Base-by-base conservation (phyloP, 352 stramenopile genomes). In the Globisporangium abappressorium region DNA sequence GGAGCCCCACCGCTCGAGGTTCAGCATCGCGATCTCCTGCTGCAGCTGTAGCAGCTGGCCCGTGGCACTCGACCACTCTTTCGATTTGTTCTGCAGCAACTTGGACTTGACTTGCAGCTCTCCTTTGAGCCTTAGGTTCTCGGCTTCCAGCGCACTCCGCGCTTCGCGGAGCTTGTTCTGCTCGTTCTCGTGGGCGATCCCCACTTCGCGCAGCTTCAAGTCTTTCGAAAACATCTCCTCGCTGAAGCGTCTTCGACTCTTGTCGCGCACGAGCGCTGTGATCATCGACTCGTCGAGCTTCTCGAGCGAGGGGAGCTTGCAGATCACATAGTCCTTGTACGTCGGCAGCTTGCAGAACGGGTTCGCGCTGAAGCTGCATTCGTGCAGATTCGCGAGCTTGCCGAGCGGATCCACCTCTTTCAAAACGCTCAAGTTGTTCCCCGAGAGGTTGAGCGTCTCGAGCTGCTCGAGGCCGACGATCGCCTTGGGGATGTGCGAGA, bases 61-160 rank as follows among this genome's bases (percentile, higher is more conserved):
- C 0, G 84, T 95, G 7, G 87, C 87, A 38, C 69, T 89, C 0
- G 87, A 93, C 87, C 85, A 95, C 11, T 85, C 87, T 49, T 83
- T 85, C 2, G 85, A 93, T 59, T 95, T 95, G 62, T 95, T 95
- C 38, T 88, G 81, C 20, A 95, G 62, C 22, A 95, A 68, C 67
- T 92, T 90, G 9, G 84, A 91, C 69, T 95, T 95, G 57, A 94
- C 75, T 38, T 92, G 76, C 33, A 95, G 62, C 49, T 95, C 87
- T 12, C 80, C 82, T 70, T 90, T 90, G 9, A 95, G 74, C 0
- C 83, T 75, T 55, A 83, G 43, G 34, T 94, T 95, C 49, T 95
- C 87, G 0, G 81, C 85, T 66, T 92, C 84, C 2, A 95, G 74
- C 12, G 73, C 81, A 26, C 74, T 82, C 51, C 88, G 83, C 3